phyloP scores from a whole-genome alignment of 257 asterid species.

The Osmanthus fragrans region DNA sequence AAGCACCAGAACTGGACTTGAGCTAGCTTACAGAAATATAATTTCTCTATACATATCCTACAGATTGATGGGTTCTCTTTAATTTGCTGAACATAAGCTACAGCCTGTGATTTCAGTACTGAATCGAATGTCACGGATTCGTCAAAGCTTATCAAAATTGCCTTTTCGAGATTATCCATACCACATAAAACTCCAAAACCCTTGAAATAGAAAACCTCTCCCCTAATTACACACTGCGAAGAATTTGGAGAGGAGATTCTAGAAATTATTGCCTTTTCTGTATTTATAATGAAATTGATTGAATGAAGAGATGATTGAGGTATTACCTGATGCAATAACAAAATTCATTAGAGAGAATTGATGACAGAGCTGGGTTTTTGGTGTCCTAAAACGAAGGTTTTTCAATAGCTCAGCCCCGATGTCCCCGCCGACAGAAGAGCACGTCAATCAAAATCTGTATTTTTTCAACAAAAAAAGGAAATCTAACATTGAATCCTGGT shows the following conservation, averaged over 20 bases:
- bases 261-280: slow-evolving; percentile 1
- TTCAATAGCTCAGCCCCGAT: slow-evolving; percentile 23
- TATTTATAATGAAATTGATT: slow-evolving; percentile 22
- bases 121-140: slow-evolving; percentile 69
- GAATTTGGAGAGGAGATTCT: background rate
- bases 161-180: slow-evolving; percentile 93
- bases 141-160: slow-evolving; percentile 79
- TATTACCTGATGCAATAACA: slow-evolving; percentile 17
- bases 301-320: slow-evolving; percentile 27
- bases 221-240: background rate
- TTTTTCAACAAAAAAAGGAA: too few species aligned
- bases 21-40: slow-evolving; percentile 53
- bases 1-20: slow-evolving; percentile 96
- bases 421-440: slow-evolving; percentile 12
- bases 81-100: slow-evolving; percentile 63
- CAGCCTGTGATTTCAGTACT: slow-evolving; percentile 67
- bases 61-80: slow-evolving; percentile 70
- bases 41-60: slow-evolving; percentile 69
- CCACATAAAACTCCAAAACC: slow-evolving; percentile 46
- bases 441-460: background rate
- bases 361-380: slow-evolving; percentile 33
- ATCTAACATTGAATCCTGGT: too few species aligned
- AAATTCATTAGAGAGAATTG: slow-evolving; percentile 13
- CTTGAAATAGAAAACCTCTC: slow-evolving; percentile 6
- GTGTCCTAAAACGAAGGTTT: slow-evolving; percentile 22